Percentiles rank a stretch among this genome's conserved stretches.
phyloP scores from a whole-genome alignment of 2,329 filamentous ascomycete genomes.

The Penicillium olsonii region DNA sequence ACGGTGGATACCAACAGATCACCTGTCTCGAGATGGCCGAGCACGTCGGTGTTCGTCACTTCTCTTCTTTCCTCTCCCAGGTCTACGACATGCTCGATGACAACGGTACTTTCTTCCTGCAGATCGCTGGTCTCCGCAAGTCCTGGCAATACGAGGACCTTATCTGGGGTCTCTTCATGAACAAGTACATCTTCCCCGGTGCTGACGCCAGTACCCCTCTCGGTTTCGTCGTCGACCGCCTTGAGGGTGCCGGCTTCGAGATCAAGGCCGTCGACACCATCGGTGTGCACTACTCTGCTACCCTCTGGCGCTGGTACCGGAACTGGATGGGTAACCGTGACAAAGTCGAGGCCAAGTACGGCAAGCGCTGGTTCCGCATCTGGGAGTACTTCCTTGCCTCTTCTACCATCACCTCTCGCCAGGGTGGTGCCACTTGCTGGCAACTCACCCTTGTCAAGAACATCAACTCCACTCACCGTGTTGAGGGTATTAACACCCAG shows the following conservation, averaged over 20 bases:
- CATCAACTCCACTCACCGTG: conserved; percentile 80
- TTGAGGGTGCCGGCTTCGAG: conserved; percentile 87
- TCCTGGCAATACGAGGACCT: conserved; percentile 97
- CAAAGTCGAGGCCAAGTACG: conserved; percentile 93
- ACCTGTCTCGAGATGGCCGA: conserved; percentile 98
- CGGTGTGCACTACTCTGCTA: conserved; percentile 95
- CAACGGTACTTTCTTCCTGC: conserved; percentile 92
- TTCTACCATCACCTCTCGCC: conserved; percentile 79
- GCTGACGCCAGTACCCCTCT: conserved; percentile 94
- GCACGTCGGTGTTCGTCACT: conserved; percentile 93
- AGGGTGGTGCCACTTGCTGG: conserved; percentile 82
- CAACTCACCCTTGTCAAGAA: conserved; percentile 89
- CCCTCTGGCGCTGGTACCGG: conserved; percentile 96
- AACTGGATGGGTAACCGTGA: conserved; percentile 96
- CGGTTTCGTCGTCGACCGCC: conserved; percentile 78
- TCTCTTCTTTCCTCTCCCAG: conserved; percentile 77
- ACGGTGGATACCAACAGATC: conserved; percentile 87
- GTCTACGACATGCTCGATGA: conserved; percentile 95
- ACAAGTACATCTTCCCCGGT: conserved; percentile 98
- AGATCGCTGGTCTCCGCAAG: conserved; percentile 92
- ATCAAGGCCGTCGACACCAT: conserved; percentile 90
- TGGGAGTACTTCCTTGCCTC: conserved; percentile 91
- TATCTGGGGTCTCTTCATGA: conserved; percentile 98
- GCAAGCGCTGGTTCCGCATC: conserved; percentile 91
- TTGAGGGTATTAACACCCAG: conserved; percentile 71